These are phyloP conservation scores for Eragrostis curvula DNA, from an alignment of 176 grass and related monocot genomes.

Conservation along the genomic window DNA sequence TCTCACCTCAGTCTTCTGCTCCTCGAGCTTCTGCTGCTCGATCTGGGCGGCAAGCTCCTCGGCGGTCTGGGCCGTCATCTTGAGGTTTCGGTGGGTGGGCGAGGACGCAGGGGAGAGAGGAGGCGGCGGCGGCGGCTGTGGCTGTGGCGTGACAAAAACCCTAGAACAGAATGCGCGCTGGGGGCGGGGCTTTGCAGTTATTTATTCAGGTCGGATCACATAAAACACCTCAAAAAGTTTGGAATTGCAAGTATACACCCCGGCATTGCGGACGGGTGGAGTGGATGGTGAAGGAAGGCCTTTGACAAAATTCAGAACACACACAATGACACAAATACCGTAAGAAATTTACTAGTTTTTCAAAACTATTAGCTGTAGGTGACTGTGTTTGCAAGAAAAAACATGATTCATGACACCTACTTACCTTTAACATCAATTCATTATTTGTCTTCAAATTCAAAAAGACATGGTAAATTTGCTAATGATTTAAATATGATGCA, in stretches of 20 bases:
- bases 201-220: constrained; percentile 32
- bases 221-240: not conserved
- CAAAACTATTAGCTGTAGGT: too few species aligned
- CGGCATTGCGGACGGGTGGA: not conserved
- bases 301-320: too few species aligned
- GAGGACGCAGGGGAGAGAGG: not conserved
- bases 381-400: too few species aligned
- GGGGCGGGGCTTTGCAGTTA: not conserved
- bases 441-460: too few species aligned
- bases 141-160: constrained; percentile 46
- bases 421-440: too few species aligned
- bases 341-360: too few species aligned
- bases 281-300: not conserved
- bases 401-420: too few species aligned
- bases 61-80: constrained; percentile 53
- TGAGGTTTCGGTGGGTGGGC: constrained; percentile 21
- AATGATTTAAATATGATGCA: too few species aligned
- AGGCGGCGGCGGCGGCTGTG: constrained; percentile 42
- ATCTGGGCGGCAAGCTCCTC: constrained; percentile 67
- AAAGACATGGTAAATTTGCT: too few species aligned
- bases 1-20: constrained; percentile 53
- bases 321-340: too few species aligned
- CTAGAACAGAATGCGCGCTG: constrained; percentile 27
- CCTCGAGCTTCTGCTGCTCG: constrained; percentile 66
- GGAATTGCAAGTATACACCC: not conserved